A percentile compares a stretch with the other conserved stretches of the same genome.
These are phyloP conservation scores for Kazachstania taianensis DNA, from an alignment of 805 yeast species.

Conservation along the genomic window DNA sequence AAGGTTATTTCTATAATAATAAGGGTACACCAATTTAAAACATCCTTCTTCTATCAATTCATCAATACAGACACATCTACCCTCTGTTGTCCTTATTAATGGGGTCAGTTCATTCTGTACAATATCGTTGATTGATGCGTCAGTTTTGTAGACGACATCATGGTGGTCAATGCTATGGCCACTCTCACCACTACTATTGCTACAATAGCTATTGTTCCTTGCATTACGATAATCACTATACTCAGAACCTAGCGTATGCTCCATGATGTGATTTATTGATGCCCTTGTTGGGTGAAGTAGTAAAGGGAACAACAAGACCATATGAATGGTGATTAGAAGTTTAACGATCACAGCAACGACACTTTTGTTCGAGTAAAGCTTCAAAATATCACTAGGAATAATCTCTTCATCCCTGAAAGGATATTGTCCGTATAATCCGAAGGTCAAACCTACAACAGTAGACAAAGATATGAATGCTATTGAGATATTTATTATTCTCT, in stretches of 20 bases:
- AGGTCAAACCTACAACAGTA: no score
- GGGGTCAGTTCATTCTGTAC: conserved; percentile 3
- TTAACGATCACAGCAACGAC: neutral
- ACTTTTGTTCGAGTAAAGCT: neutral
- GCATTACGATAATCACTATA: no score
- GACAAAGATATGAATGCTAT: no score
- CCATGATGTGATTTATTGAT: neutral
- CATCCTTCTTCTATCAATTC: conserved; percentile 20
- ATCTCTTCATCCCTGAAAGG: neutral
- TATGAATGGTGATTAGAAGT: no score
- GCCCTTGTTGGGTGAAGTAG: neutral
- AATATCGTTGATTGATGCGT: conserved; percentile 1
- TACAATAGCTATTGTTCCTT: no score
- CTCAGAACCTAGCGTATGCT: no score
- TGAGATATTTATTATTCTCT: no score
- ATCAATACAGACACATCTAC: conserved; percentile 4
- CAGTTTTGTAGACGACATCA: neutral
- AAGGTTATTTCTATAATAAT: no score
- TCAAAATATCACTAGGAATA: neutral
- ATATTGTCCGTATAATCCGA: no score
- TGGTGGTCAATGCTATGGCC: neutral
- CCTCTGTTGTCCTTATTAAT: conserved; percentile 3
- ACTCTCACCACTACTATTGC: no score
- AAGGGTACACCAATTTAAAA: neutral
- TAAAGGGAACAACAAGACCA: neutral